Percentiles rank a stretch among this genome's conserved stretches.
Conservation (phyloP, 768 basidiomycete species). For the Gloeostereum incarnatum region DNA sequence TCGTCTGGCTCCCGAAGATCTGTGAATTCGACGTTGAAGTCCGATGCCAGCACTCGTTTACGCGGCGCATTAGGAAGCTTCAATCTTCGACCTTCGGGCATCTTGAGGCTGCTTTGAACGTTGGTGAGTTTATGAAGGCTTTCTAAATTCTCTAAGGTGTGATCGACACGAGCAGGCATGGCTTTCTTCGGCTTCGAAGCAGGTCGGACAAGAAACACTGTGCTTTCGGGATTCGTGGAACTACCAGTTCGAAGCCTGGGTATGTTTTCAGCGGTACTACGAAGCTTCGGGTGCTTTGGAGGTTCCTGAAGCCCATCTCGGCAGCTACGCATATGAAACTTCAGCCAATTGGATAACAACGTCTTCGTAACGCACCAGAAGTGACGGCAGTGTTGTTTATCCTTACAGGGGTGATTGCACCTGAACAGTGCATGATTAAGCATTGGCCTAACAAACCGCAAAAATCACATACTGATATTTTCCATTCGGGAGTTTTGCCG, state of each 20-base stretch:
- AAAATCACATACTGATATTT: slow-evolving; percentile 44
- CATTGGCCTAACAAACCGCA: background rate
- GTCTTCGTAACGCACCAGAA: slow-evolving; percentile 42
- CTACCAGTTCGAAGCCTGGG: slow-evolving; percentile 6
- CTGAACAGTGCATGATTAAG: slow-evolving; percentile 23
- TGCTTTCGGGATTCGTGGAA: too few species aligned
- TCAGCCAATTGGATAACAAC: slow-evolving; percentile 1
- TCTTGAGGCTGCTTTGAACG: slow-evolving; percentile 25
- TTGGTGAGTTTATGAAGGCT: slow-evolving; percentile 31
- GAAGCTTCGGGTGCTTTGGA: slow-evolving; percentile 19
- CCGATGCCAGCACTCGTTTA: slow-evolving; percentile 21
- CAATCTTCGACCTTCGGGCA: slow-evolving; percentile 30
- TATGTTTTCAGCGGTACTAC: slow-evolving; percentile 2
- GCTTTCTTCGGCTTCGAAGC: slow-evolving; percentile 14
- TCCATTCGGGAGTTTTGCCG: slow-evolving; percentile 45
- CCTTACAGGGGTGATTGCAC: slow-evolving; percentile 76
- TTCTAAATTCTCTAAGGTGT: slow-evolving; percentile 29
- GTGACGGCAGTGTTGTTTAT: slow-evolving; percentile 69
- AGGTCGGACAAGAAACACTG: too few species aligned
- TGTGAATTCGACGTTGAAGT: slow-evolving; percentile 44
- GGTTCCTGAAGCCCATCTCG: slow-evolving; percentile 58
- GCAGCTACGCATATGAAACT: slow-evolving; percentile 39
- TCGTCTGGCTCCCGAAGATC: slow-evolving; percentile 20
- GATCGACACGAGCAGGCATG: slow-evolving; percentile 13
- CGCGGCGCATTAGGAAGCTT: slow-evolving; percentile 24